Evolutionary conservation across 495 filamentous ascomycete species (phyloP), one percentile per base, ranked within the genome.

Genomic region (Tuber brumale): DNA sequence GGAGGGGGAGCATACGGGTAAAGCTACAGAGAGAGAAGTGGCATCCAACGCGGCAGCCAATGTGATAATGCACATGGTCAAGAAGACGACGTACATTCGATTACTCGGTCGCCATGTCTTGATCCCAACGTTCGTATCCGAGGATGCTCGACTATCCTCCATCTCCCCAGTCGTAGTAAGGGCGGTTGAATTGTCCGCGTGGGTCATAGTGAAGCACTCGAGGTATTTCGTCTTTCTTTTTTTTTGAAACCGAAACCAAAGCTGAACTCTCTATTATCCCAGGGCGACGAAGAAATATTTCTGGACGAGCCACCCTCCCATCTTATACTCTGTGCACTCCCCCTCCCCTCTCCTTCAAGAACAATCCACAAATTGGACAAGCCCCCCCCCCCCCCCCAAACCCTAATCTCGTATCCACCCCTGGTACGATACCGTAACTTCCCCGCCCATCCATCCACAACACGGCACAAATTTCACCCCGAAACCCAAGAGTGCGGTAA

Each of bases 21-120:
- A 82, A 6, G 92, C 92, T 35, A 94, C 91, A 12, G 89, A 90
- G 23, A 94, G 85, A 3, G 90, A 92, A 4, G 92, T 94, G 1
- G 90, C 91, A 83, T 94, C 92, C 31, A 94, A 84, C 39, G 92
- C 91, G 8, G 88, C 90, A 85, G 91, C 90, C 46, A 93, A 83
- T 0, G 88, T 88, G 39, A 93, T 86, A 12, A 91, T 85, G 35
- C 86, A 85, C 66, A 94, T 85, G 0, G 90, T 89, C 37, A 81
- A 45, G 78, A 91, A 90, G n/a, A 87, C 87, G 21, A 87, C 74
- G 14, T 83, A 76, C 44, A 86, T 81, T 14, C 80, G 73, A 35
- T 72, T 76, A 18, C 79, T 80, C 1, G 84, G 84, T 16, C 14
- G 27, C 79, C 80, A 81, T 78, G 37, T 10, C 37, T 66, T 35